Base-by-base conservation (phyloP, 2,329 filamentous ascomycete genomes). In the Tolypocladium inflatum region DNA sequence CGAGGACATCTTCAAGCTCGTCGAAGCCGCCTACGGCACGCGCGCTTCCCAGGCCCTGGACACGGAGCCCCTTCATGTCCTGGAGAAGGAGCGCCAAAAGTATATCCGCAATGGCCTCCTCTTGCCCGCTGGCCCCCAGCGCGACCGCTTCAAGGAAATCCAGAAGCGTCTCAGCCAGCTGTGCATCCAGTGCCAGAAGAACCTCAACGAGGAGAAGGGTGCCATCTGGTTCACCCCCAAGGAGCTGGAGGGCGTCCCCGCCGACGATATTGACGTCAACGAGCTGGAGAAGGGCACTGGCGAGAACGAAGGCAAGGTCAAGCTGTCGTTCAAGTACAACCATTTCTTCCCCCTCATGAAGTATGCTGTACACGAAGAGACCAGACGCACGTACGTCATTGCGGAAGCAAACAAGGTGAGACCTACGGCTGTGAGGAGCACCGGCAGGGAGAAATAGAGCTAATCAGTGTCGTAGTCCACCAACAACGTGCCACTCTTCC, bases 141-240 rank as follows among this genome's bases (percentile, higher is more conserved):
- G 89, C 61, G 89, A 91, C 65, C 83, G 89, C 51, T 93, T 93
- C 80, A 93, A 91, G 78, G 88, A 88, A 72, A 91, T 93, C 74
- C 90, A 91, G 81, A 90, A 90, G 79, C 78, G 88, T 15, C 76
- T 94, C 58, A 89, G 85, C 63, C 82, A 88, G 70, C 81, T 93
- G 64, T 80, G 82, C 67, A 91, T 92, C 60, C 79, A 85, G 58
- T 90, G 90, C 72, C 84, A 88, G 68, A 91, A 91, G 77, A 89
- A 88, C 65, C 76, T 93, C 59, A 92, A 92, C 67, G 89, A 93
- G 72, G 90, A 94, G 74, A 86, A 86, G 65, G 87, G 87, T n/a
- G 87, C 86, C 2, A 74, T 92, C 56, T 94, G 89, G 89, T 88
- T 93, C 66, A 88, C 87, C 1, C 78, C 74, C 3, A 80, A 88